Base-by-base conservation (phyloP, 768 basidiomycete species). In the Lyophyllum decastes region DNA sequence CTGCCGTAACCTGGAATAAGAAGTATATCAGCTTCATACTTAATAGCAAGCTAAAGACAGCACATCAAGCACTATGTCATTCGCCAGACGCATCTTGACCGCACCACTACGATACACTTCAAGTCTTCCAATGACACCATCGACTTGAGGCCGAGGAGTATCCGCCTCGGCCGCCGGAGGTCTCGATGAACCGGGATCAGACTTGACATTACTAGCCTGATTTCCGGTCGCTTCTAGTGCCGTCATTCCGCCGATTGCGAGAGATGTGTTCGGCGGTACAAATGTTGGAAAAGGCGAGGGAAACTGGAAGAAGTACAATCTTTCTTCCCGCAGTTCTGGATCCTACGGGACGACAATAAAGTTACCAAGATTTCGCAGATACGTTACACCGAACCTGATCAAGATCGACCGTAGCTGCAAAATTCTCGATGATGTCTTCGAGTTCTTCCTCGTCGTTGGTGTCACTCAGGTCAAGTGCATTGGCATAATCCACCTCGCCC, bases 231-330 rank as follows among this genome's bases (percentile, higher is more conserved):
- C 64, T 22, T 71, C 73, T 41, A 76, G 68, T 47, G 78, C 74
- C 24, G 52, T 34, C 24, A 69, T 66, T 9, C 70, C 73, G 17
- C 64, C 55, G 9, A 57, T 63, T 50, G 73, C 66, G 9, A 68
- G 65, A 19, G 73, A 59, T 8, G 71, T 60, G 7, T 68, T 52
- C 57, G 75, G 66, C 7, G 82, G 74, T 2, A 76, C 57, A 72
- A 95, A 95, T 4, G 76, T 80, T 0, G 94, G 94, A 72, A 97
- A 95, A 0, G 92, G 90, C 9, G 78, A 70, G 0, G 95, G 95
- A 65, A 96, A 96, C 68, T 95, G 94, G 75, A 96, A 95, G 63
- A 94, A 88, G 66, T 90, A 96, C 3, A 96, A 73, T 19, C 82
- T 79, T 53, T 92, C 88, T 70, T 85, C 86, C 52, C 78, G 79